A percentile compares a stretch with the other conserved stretches of the same genome.
Conservation (phyloP, 768 basidiomycete species). For the Hortiboletus campestris region DNA sequence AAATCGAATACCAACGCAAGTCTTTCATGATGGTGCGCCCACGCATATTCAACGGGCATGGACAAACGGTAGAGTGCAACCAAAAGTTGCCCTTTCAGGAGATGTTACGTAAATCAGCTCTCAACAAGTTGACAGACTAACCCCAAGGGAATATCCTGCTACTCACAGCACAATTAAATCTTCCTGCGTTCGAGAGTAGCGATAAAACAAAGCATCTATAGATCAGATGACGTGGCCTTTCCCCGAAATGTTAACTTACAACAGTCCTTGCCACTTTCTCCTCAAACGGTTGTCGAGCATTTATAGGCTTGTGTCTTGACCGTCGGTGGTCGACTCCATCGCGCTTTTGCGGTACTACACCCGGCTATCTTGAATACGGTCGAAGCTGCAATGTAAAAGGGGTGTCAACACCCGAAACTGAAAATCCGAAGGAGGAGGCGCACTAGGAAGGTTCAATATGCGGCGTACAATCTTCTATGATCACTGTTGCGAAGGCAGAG, state of each 20-base stretch:
- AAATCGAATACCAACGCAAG: background rate
- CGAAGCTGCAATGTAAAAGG: background rate
- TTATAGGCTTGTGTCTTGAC: background rate
- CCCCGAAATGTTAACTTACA: background rate
- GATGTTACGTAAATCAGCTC: constrained; percentile 1
- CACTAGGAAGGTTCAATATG: background rate
- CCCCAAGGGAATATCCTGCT: background rate
- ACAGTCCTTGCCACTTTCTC: background rate
- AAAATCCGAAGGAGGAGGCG: background rate
- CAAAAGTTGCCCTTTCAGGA: background rate
- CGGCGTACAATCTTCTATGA: constrained; percentile 1
- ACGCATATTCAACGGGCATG: background rate
- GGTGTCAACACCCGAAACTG: background rate
- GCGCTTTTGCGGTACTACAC: background rate
- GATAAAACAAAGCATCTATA: background rate
- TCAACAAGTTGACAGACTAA: background rate
- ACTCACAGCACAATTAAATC: background rate
- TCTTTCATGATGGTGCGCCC: background rate
- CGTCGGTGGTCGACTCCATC: background rate
- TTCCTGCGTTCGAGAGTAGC: background rate
- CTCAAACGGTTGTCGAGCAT: background rate
- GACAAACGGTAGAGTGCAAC: background rate
- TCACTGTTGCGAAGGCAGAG: background rate
- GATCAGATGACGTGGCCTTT: background rate
- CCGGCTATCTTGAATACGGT: background rate